Evolutionary conservation across 441 rosid genomes (phyloP), one percentile per base, ranked within the genome.

Genomic region (Mallotus repandus): DNA sequence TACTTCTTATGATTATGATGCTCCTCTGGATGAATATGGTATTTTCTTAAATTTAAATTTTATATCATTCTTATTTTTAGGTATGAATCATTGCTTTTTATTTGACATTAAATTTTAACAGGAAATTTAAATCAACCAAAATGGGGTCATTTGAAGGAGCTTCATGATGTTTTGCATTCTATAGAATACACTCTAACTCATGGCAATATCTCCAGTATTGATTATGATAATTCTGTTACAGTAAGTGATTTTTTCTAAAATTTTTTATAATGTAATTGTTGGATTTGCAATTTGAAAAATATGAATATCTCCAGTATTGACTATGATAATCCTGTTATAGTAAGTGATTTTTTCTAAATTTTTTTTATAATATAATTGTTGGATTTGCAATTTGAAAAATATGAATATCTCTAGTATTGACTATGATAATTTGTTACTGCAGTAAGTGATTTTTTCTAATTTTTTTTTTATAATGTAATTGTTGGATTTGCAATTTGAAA

Each of bases 21-120:
- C 91, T 35, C 94, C 96, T 3, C 78, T 92, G 2, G 87, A 89
- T 16, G 97, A 93, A 84, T 93, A 60, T 69, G 97, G 41, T 29
- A 29, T 29, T 29, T 29, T 29, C 32, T 29, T 29, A 2, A 29
- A 29, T 29, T 29, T 29, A 29, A 29, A 29, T 29, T 29, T 29
- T 29, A 29, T 29, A 2, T 29, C 2, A 29, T 29, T 29, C 32
- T 29, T 29, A 29, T 29, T 29, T 29, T 29, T 29, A 29, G 32
- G 32, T 2, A 29, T 1, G 32, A 29, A 29, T 29, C 2, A 29
- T 29, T 29, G 32, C 32, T 29, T 29, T 29, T 29, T 29, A 29
- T 29, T 29, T 29, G 32, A 29, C 32, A 29, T 29, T 29, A 29
- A 29, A 29, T 29, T 29, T 38, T 38, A 38, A 48, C 54, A 66